These are phyloP conservation scores for Hymenotorrendiella dingleyae DNA, from an alignment of 2,329 filamentous ascomycete genomes.

Conservation along the genomic window DNA sequence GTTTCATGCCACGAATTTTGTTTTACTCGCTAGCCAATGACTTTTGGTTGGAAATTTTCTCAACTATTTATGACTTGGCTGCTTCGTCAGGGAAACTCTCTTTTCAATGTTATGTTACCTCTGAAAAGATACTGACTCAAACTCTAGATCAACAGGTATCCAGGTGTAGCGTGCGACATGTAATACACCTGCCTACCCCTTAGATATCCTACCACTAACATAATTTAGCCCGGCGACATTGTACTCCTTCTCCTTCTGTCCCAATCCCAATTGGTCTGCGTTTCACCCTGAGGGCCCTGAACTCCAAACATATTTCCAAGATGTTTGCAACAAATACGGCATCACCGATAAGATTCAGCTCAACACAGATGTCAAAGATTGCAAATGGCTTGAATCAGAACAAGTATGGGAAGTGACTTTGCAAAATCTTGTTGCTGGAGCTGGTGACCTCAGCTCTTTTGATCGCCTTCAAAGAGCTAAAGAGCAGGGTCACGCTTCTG, in stretches of 20 bases:
- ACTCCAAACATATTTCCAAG: slow-evolving; percentile 48
- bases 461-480: slow-evolving; percentile 40
- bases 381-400: slow-evolving; percentile 46
- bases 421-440: slow-evolving; percentile 43
- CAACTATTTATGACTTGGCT: no score
- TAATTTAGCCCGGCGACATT: slow-evolving; percentile 47
- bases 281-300: slow-evolving; percentile 55
- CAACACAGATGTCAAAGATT: slow-evolving; percentile 49
- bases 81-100: no score
- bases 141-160: no score
- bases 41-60: no score
- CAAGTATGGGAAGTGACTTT: slow-evolving; percentile 50
- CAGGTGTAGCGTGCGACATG: no score
- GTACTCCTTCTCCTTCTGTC: slow-evolving; percentile 56
- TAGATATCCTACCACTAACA: no score
- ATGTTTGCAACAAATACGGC: slow-evolving; percentile 46
- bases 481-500: slow-evolving; percentile 38
- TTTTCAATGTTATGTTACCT: no score
- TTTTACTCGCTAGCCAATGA: no score
- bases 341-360: slow-evolving; percentile 53
- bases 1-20: no score
- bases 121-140: no score
- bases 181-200: no score
- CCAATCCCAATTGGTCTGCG: slow-evolving; percentile 52
- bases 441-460: slow-evolving; percentile 45